Evolutionary conservation across 805 yeast species (phyloP), one percentile per base, ranked within the genome.

Genomic region (Wickerhamomyces xylosicus): DNA sequence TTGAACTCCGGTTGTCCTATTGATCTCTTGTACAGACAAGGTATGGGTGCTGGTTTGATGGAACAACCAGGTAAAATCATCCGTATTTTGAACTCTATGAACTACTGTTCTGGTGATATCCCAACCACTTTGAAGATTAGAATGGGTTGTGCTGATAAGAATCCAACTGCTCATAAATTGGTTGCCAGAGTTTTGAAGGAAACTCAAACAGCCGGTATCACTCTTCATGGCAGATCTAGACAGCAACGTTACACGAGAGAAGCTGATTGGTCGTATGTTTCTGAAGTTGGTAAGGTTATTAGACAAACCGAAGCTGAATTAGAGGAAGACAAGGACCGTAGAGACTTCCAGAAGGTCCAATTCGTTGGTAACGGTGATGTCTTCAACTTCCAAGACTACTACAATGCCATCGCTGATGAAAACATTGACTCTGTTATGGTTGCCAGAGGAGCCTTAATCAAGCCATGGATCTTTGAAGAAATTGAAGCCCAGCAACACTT

Each of bases 381-480:
- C 35, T 89, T 69, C 64, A 80, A 85, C 16, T 77, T 72, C 63
- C 83, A 83, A 52, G 97, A 92, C 56, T 92, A 95, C 95, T 73
- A 85, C 58, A 69, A 66, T 27, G 87, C 82, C 10, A 67, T 79
- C 33, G 60, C 64, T 20, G 72, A 77, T 36, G 73, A 73, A 22
- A 82, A 83, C 18, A 78, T 90, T 41, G 98, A 92, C 62, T 77
- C 92, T 22, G 95, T 87, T 15, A 92, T 94, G 97, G 85, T 92
- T 39, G 98, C 97, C 3, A 74, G 99, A 54, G 98, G 97, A 40
- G 97, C 97, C 2, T 71, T 92, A 47, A 89, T 92, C 57, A 92
- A 92, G 62, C 99, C 99, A 28, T 92, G 99, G 99, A 85, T 92
- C 37, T 92, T 90, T 50, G 97, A 92, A 64, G 99, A 92, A 62